Conservation (phyloP, 192 early-diverging fungal genomes). For the Podila epigama region DNA sequence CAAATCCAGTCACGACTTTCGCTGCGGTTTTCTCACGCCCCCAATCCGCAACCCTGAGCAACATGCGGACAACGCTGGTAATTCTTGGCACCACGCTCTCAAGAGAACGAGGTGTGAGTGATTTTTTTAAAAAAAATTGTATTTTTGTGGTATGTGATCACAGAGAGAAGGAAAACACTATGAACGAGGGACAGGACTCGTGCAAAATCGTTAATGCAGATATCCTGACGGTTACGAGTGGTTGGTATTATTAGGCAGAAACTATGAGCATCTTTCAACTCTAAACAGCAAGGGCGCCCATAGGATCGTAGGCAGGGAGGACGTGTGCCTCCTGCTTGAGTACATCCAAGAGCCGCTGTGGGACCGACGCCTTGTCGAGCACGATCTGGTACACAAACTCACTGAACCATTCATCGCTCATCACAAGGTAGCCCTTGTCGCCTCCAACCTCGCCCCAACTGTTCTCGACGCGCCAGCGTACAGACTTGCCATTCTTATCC, state of each 20-base stretch:
- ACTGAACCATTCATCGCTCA: constrained; percentile 80
- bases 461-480: constrained; percentile 83
- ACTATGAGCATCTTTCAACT: not conserved
- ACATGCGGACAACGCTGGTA: not conserved
- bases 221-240: too few species aligned
- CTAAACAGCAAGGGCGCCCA: constrained; percentile 69
- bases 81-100: too few species aligned
- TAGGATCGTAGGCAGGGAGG: constrained; percentile 80
- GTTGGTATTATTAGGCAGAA: too few species aligned
- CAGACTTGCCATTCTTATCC: constrained; percentile 64
- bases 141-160: not conserved
- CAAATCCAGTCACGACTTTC: too few species aligned
- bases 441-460: constrained; percentile 70
- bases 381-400: constrained; percentile 86
- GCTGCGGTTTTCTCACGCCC: too few species aligned
- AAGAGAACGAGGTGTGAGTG: not conserved
- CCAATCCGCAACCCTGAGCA: too few species aligned
- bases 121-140: not conserved
- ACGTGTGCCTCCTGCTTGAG: constrained; percentile 68
- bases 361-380: constrained; percentile 68
- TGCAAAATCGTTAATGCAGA: too few species aligned
- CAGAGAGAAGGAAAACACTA: too few species aligned
- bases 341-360: constrained; percentile 65
- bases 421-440: constrained; percentile 78
- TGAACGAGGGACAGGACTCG: too few species aligned